A percentile compares a stretch with the other conserved stretches of the same genome.
Conservation (phyloP, 2,329 filamentous ascomycete genomes). For the Setomelanomma holmii region DNA sequence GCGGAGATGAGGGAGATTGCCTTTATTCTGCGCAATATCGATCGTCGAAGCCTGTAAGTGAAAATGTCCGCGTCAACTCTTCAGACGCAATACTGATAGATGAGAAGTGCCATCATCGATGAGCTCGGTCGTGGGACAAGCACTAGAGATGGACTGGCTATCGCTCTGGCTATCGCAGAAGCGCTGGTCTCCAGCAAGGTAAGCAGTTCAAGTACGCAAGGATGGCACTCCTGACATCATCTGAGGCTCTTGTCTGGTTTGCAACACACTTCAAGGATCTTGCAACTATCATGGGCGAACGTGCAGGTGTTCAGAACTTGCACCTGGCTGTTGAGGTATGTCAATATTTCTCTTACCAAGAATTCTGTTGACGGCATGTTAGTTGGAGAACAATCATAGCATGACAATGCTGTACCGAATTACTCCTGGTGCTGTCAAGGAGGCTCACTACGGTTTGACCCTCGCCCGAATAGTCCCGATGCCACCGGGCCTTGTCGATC, state of each 20-base stretch:
- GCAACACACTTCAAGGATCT: slow-evolving; percentile 91
- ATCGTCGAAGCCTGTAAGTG: slow-evolving; percentile 69
- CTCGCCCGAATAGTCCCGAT: slow-evolving; percentile 79
- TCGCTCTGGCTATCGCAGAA: slow-evolving; percentile 89
- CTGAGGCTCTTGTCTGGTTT: slow-evolving; percentile 81
- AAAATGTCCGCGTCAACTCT: too few relatives aligned
- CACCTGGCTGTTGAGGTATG: slow-evolving; percentile 77
- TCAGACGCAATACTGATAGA: neutral
- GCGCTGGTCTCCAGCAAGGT: slow-evolving; percentile 75
- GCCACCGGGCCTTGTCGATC: slow-evolving; percentile 69
- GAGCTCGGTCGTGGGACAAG: slow-evolving; percentile 92
- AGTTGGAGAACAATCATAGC: slow-evolving; percentile 59
- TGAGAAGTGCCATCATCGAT: slow-evolving; percentile 73
- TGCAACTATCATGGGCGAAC: slow-evolving; percentile 74
- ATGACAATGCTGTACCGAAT: slow-evolving; percentile 92
- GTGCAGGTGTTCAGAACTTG: slow-evolving; percentile 80
- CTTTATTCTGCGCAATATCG: slow-evolving; percentile 86
- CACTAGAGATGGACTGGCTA: slow-evolving; percentile 84
- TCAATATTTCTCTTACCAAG: neutral
- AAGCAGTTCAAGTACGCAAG: neutral
- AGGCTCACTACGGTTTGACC: slow-evolving; percentile 82
- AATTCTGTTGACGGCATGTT: neutral
- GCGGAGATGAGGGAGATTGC: slow-evolving; percentile 96
- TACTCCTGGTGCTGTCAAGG: slow-evolving; percentile 71
- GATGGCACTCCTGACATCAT: slow-evolving; percentile 1